Evolutionary conservation across 1,139 yeast genomes (phyloP).

Genomic region (Geotrichum siamense): DNA sequence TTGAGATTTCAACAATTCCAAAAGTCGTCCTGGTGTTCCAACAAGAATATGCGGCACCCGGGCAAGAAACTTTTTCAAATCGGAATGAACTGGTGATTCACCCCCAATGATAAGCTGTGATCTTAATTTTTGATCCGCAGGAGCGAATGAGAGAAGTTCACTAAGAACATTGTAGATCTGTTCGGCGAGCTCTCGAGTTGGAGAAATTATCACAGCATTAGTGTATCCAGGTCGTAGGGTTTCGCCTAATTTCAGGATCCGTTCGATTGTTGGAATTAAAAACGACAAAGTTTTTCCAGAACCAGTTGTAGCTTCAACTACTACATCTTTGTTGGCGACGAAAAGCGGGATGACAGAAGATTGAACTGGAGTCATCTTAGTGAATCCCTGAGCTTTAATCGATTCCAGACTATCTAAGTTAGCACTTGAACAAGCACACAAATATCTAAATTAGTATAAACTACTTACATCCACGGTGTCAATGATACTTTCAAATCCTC

Average conservation of each 20-base stretch:
- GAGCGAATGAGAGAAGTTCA: constrained; percentile 51
- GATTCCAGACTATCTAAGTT: constrained; percentile 43
- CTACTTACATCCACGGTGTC: constrained; percentile 29
- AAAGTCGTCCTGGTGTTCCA: constrained; percentile 88
- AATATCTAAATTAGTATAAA: background rate
- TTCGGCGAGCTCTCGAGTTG: constrained; percentile 86
- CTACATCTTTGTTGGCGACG: constrained; percentile 86
- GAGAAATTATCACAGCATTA: constrained; percentile 68
- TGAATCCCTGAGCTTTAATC: constrained; percentile 63
- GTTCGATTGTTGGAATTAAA: constrained; percentile 75
- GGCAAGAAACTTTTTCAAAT: constrained; percentile 50
- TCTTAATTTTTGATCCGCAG: constrained; percentile 39
- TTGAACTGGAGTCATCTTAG: constrained; percentile 92
- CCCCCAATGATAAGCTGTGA: constrained; percentile 84
- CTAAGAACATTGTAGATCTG: constrained; percentile 70
- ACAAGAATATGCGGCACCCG: constrained; percentile 65
- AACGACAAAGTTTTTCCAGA: constrained; percentile 93
- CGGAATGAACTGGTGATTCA: constrained; percentile 59
- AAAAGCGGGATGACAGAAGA: constrained; percentile 90
- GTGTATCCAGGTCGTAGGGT: constrained; percentile 46
- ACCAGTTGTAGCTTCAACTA: constrained; percentile 92
- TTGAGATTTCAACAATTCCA: constrained; percentile 55
- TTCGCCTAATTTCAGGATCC: constrained; percentile 36
- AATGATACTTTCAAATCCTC: constrained; percentile 25
- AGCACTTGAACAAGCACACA: background rate